These are phyloP conservation scores for Exserohilum turcica DNA, from an alignment of 2,329 filamentous ascomycete genomes.

Conservation along the genomic window DNA sequence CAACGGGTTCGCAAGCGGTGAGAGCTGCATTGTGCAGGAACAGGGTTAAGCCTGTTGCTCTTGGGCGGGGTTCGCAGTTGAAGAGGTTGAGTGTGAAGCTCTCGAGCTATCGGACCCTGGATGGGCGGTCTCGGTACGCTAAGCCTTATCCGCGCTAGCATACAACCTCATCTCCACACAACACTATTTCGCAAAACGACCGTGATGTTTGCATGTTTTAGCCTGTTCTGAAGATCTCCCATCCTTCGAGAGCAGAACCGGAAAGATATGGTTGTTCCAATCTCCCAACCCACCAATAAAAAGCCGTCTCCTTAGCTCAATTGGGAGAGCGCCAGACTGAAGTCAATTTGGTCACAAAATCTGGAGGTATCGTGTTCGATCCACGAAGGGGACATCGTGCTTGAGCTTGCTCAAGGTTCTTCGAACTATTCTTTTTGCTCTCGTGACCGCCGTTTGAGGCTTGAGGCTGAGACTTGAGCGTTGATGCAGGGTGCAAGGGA, in stretches of 20 bases:
- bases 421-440: constrained; percentile 19
- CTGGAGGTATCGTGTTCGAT: constrained; percentile 37
- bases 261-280: background rate
- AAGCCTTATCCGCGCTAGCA: constrained; percentile 9
- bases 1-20: constrained; percentile 68
- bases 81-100: constrained; percentile 11
- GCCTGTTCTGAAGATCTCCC: background rate
- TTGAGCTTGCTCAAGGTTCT: constrained; percentile 14
- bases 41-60: background rate
- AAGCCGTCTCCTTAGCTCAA: constrained; percentile 38
- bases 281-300: constrained; percentile 7
- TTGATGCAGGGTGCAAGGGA: background rate
- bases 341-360: constrained; percentile 39
- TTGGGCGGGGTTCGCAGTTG: constrained; percentile 1
- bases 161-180: background rate
- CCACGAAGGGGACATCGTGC: constrained; percentile 29
- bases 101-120: constrained; percentile 4
- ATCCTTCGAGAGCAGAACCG: accelerated
- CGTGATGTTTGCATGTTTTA: background rate
- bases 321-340: constrained; percentile 42
- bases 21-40: constrained; percentile 33
- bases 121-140: constrained; percentile 4
- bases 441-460: background rate
- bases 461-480: background rate
- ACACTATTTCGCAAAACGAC: background rate